Conservation (phyloP, 2,329 filamentous ascomycete genomes). For the Ceratocystis ficicola region DNA sequence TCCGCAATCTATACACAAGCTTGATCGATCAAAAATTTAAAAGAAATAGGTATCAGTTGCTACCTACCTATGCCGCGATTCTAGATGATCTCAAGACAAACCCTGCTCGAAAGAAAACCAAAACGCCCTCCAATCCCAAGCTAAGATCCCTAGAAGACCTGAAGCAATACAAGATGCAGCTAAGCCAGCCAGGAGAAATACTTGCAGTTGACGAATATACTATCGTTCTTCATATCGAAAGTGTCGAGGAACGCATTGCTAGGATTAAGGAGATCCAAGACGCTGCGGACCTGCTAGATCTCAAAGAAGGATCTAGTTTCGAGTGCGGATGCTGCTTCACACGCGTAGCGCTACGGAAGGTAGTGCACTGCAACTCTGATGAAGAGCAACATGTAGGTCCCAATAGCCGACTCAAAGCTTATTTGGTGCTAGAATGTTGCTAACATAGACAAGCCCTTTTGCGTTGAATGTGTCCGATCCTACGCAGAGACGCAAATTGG, state of each 20-base stretch:
- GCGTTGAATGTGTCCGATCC: slow-evolving; percentile 49
- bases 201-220: neutral
- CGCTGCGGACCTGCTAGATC: neutral
- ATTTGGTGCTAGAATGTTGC: too few relatives aligned
- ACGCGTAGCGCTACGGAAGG: slow-evolving; percentile 52
- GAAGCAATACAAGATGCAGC: neutral
- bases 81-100: neutral
- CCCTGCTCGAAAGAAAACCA: neutral
- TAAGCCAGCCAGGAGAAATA: neutral
- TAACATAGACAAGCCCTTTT: slow-evolving; percentile 44
- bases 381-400: slow-evolving; percentile 38
- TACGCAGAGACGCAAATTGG: slow-evolving; percentile 60
- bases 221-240: neutral
- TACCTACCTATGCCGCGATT: neutral
- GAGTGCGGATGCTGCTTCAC: slow-evolving; percentile 67
- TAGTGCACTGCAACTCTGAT: slow-evolving; percentile 52
- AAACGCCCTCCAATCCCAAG: neutral
- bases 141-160: neutral
- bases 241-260: neutral
- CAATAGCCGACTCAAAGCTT: neutral
- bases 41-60: neutral
- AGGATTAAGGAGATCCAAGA: neutral
- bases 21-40: neutral
- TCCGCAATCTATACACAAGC: neutral
- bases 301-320: slow-evolving; percentile 22